phyloP scores from a whole-genome alignment of 1,284 basidiomycete species.

The Microbotryum scabiosae region DNA sequence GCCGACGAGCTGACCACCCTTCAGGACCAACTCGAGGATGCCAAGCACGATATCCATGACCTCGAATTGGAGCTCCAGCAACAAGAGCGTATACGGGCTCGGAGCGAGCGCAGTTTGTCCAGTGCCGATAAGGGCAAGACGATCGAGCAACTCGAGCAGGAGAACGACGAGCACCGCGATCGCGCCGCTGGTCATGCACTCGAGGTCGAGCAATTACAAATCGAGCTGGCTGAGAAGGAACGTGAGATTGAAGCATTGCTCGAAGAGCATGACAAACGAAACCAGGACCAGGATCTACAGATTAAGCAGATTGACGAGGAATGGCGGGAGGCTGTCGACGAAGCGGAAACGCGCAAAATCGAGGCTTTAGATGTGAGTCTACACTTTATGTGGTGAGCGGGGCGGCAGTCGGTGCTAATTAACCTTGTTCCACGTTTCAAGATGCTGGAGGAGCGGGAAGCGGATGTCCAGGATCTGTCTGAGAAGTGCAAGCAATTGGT shows the following conservation, averaged over 20 bases:
- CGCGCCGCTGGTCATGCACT: slow-evolving; percentile 66
- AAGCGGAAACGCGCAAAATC: slow-evolving; percentile 58
- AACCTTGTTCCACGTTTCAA: not conserved
- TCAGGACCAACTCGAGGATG: slow-evolving; percentile 33
- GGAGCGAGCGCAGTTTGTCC: slow-evolving; percentile 7
- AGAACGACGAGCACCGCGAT: slow-evolving; percentile 61
- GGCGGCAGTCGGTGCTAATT: not conserved
- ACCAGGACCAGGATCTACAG: slow-evolving; percentile 53
- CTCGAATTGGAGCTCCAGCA: slow-evolving; percentile 40
- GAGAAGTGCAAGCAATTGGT: slow-evolving; percentile 62
- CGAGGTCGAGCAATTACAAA: slow-evolving; percentile 63
- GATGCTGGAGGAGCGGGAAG: slow-evolving; percentile 54
- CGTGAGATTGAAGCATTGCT: slow-evolving; percentile 68
- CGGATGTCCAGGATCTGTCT: slow-evolving; percentile 59
- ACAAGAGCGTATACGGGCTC: not conserved
- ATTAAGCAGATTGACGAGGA: slow-evolving; percentile 61
- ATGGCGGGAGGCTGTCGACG: slow-evolving; percentile 68
- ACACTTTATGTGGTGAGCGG: not conserved
- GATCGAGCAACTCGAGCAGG: slow-evolving; percentile 41
- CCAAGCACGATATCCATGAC: slow-evolving; percentile 39
- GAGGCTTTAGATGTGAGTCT: slow-evolving; percentile 62
- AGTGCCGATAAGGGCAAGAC: slow-evolving; percentile 2
- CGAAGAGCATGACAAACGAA: slow-evolving; percentile 59
- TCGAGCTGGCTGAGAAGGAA: slow-evolving; percentile 70
- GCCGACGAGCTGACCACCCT: slow-evolving; percentile 38